Evolutionary conservation across 345 rosid species (phyloP).

Genomic region (Eucalyptus microcorys): DNA sequence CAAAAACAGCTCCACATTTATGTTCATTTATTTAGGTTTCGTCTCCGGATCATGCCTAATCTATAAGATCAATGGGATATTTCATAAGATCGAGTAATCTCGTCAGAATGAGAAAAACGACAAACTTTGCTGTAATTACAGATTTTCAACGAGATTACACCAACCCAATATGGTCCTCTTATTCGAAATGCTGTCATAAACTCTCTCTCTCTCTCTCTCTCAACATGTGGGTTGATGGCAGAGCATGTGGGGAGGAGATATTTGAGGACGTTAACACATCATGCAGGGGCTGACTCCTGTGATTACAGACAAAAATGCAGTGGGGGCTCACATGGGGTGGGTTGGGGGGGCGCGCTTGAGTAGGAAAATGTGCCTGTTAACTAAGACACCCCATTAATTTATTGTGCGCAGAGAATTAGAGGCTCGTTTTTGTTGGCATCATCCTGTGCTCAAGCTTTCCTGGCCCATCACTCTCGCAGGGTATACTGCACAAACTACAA

Average conservation of each 20-base stretch:
- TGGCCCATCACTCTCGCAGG: background rate
- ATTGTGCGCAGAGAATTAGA: background rate
- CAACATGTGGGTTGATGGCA: background rate
- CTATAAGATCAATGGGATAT: background rate
- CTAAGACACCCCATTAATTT: background rate
- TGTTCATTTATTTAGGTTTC: background rate
- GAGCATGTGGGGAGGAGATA: slow-evolving; percentile 17
- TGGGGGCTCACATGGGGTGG: slow-evolving; percentile 8
- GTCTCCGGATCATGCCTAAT: background rate
- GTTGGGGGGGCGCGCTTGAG: background rate
- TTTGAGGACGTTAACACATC: background rate
- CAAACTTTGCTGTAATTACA: background rate
- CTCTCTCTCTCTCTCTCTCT: background rate
- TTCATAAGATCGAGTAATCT: background rate
- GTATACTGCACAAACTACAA: background rate
- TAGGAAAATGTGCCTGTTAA: background rate
- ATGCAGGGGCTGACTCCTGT: background rate
- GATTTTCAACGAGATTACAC: background rate
- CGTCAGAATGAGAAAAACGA: background rate
- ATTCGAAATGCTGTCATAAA: background rate
- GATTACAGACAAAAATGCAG: background rate
- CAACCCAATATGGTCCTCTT: background rate
- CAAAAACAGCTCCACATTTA: background rate
- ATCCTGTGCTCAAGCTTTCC: background rate
- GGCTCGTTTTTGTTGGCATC: background rate